Evolutionary conservation across 2,329 filamentous ascomycete species (phyloP).

Genomic region (Fusarium torulosum): DNA sequence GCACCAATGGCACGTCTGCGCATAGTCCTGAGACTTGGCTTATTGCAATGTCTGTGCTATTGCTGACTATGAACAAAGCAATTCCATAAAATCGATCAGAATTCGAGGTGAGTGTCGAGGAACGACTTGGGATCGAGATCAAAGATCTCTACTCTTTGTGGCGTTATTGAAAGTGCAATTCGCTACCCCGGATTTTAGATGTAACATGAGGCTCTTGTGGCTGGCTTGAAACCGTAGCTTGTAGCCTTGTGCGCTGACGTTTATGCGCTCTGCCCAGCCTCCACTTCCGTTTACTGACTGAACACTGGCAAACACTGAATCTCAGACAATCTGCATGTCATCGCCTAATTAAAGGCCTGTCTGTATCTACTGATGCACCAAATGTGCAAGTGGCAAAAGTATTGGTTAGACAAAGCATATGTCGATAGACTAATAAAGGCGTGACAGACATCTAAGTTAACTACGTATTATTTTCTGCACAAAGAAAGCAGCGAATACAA

Average conservation of each 20-base stretch:
- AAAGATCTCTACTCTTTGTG: neutral
- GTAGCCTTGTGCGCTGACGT: too few species aligned
- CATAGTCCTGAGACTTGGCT: neutral
- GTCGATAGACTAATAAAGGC: neutral
- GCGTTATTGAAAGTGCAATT: neutral
- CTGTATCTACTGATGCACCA: too few species aligned
- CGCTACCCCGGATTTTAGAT: neutral
- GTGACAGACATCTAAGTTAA: too few species aligned
- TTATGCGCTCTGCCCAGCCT: too few species aligned
- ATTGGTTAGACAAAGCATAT: neutral
- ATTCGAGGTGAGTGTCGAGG: neutral
- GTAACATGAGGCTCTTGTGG: neutral
- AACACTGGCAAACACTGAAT: too few species aligned
- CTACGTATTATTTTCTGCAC: too few species aligned
- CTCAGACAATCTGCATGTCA: too few species aligned
- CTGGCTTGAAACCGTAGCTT: neutral
- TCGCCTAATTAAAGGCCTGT: too few species aligned
- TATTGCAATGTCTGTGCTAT: constrained; percentile 4
- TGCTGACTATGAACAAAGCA: neutral
- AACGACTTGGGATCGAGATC: neutral
- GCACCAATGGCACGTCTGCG: constrained; percentile 9
- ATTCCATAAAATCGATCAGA: constrained; percentile 10
- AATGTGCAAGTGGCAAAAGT: neutral
- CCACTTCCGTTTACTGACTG: too few species aligned
- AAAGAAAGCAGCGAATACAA: neutral